Evolutionary conservation across 768 basidiomycete genomes (phyloP), one percentile per base, ranked within the genome.

Genomic region (Neoboletus magnificus): DNA sequence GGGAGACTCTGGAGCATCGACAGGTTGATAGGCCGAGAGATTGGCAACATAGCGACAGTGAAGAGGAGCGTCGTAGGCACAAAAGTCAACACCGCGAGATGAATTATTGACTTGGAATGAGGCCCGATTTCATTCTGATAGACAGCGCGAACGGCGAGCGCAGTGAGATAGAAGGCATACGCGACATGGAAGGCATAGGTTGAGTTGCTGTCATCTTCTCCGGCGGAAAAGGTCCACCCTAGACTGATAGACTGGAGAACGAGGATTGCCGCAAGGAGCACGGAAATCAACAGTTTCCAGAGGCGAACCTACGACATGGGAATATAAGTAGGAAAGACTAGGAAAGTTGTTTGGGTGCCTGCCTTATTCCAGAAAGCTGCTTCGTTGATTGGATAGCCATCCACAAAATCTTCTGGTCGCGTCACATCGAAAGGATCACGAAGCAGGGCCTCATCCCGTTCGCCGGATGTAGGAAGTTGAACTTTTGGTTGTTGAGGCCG

Each of bases 351-450:
- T 10, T 10, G 25, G 5, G 30, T 44, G 71, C 79, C 43, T 60
- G 81, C 85, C 69, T 74, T 72, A n/a, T 63, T 60, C 85, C 84
- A 86, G 68, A 91, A 91, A 4, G 54, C 70, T 4, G 74, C 75
- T 49, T 80, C 85, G 23, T 87, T 71, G 39, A 89, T 74, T 9
- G 89, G 85, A 50, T 79, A 79, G 4, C 88, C 88, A 57, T 89
- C 85, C 13, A 84, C 56, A 35, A 81, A 60, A 61, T 93, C 91
- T 66, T 87, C 85, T 10, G 84, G 81, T n/a, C 66, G 82, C 20
- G 83, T 80, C n/a, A 93, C 84, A 65, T 84, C 81, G 64, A 88
- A 89, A 12, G 86, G 83, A 62, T 89, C 87, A 16, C 13, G 66
- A 41, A 63, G 47, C 2, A 71, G 57, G 1, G 69, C 37, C 49